Conservation (phyloP, 371 early-diverging fungal species). For the Zychaea mexicana region DNA sequence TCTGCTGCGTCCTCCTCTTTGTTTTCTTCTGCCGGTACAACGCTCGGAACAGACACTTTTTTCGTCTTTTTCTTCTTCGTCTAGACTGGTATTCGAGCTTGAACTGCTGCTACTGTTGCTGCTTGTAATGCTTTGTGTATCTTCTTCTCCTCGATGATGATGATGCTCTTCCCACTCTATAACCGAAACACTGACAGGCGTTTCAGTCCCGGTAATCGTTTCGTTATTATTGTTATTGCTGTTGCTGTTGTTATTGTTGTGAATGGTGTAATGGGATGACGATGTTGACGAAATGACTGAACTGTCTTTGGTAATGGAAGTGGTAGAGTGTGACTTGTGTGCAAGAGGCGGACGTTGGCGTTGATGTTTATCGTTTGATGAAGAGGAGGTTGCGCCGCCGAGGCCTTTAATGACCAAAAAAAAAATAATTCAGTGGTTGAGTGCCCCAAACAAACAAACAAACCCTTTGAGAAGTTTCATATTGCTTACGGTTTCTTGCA, state of each 20-base stretch:
- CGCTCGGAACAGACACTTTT: slow-evolving; percentile 2
- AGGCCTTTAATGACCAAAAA: no score
- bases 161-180: slow-evolving; percentile 3
- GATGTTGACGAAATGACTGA: slow-evolving; percentile 24
- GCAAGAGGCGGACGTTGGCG: slow-evolving; percentile 15
- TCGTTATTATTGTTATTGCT: background rate
- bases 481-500: background rate
- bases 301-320: slow-evolving; percentile 25
- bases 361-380: background rate
- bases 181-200: slow-evolving; percentile 3
- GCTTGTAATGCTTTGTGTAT: background rate
- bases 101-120: background rate
- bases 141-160: background rate
- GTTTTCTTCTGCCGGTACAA: background rate
- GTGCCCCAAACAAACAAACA: background rate
- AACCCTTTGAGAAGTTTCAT: background rate
- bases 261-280: background rate
- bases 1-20: background rate
- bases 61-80: background rate
- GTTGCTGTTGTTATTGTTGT: background rate
- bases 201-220: background rate
- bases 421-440: no score
- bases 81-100: background rate
- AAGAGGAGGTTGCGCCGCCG: slow-evolving; percentile 4
- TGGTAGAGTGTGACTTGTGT: slow-evolving; percentile 30